These are phyloP conservation scores for Coprinellus aureogranulatus DNA, from an alignment of 768 basidiomycete species.

Conservation along the genomic window DNA sequence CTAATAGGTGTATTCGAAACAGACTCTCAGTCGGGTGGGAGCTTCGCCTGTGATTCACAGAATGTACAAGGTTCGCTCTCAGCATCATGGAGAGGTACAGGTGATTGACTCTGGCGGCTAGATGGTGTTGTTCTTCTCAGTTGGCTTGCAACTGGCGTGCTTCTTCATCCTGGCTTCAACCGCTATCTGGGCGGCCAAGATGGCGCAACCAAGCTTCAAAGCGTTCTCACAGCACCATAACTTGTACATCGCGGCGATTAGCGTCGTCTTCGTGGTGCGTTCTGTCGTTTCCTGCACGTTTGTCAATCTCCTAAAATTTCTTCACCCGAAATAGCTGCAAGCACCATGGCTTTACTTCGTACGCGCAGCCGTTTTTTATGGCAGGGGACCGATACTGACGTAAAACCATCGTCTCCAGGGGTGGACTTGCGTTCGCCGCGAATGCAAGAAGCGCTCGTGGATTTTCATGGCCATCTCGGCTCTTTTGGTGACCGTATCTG, in stretches of 20 bases:
- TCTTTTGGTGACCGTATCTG: constrained; percentile 36
- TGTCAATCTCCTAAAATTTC: background rate
- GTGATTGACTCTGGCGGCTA: constrained; percentile 15
- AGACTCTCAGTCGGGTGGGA: constrained; percentile 50
- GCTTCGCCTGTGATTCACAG: constrained; percentile 41
- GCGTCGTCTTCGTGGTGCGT: constrained; percentile 40
- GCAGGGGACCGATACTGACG: background rate
- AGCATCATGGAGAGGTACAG: background rate
- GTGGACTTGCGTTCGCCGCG: constrained; percentile 46
- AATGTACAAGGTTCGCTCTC: constrained; percentile 42
- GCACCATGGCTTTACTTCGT: constrained; percentile 48
- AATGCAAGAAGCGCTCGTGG: constrained; percentile 37
- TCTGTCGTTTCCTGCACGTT: background rate
- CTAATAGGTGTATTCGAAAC: constrained; percentile 40
- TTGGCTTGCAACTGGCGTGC: constrained; percentile 43
- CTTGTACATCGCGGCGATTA: constrained; percentile 42
- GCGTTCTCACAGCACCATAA: constrained; percentile 30
- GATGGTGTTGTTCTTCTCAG: constrained; percentile 50
- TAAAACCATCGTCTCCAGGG: constrained; percentile 38
- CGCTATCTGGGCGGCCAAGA: constrained; percentile 50
- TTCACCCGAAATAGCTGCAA: constrained; percentile 31
- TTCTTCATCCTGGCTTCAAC: constrained; percentile 50
- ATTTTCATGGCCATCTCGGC: constrained; percentile 39
- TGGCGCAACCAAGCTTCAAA: constrained; percentile 34
- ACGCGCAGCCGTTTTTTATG: constrained; percentile 12